Evolutionary conservation across 1,284 basidiomycete species (phyloP), one percentile per base, ranked within the genome.

Genomic region (Microbotryomycetes sp.): DNA sequence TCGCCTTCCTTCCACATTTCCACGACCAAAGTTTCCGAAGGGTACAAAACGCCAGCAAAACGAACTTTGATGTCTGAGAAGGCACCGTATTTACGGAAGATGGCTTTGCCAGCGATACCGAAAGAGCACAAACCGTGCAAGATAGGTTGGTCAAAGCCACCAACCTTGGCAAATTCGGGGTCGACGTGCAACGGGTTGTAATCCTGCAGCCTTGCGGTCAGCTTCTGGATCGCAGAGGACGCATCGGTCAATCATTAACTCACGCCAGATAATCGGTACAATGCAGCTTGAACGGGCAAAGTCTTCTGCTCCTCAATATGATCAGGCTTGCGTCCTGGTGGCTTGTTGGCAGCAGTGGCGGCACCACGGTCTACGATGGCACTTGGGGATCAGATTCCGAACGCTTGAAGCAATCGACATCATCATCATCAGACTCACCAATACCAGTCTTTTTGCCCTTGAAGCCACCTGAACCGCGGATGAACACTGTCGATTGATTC

Each of bases 1-100:
- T 83, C 78, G 22, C 87, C 89, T 72, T 97, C 92, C 76, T 93
- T 97, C 94, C 94, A 98, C 92, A 97, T 96, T 75, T 90, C 85
- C 0, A 92, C 96, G 22, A 92, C 80, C 51, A 96, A 81, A 0
- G 94, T 97, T 79, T 98, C 92, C 12, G 93, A 93, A 4, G 94
- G 94, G 74, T 88, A 93, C 32, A 98, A 91, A 6, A 88, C 83
- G n/a, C 89, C 89, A 0, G 86, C 83, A 76, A 94, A 92, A 58
- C 94, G 84, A 64, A 92, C 92, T 83, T 98, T 98, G 81, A 98
- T 96, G 76, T 97, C 91, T 73, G 85, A 85, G 79, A 83, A 94
- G 7, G 83, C 76, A 26, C 94, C 94, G 74, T 84, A 98, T 2
- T 85, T 81, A 77, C 93, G 87, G 72, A 89, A 77, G 49, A 99